phyloP scores from a whole-genome alignment of 108 stramenopile genomes.

The Cyclostephanos tholiformis region DNA sequence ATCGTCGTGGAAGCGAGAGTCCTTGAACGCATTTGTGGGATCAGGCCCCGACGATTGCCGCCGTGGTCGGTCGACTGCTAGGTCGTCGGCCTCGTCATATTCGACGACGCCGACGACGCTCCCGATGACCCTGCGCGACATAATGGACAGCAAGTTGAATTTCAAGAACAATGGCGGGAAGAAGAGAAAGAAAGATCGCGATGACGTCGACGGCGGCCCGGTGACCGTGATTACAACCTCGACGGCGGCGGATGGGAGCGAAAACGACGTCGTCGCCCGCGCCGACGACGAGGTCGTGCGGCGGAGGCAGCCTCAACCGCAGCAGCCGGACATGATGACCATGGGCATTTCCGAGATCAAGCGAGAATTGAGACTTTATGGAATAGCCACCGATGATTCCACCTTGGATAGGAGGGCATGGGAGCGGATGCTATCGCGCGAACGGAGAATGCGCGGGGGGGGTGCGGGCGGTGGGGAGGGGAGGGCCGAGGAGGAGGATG shows the following conservation, averaged over 20 bases:
- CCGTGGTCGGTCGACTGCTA: not conserved
- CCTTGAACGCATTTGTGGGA: not conserved
- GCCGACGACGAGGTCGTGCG: not conserved
- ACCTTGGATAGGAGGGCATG: conserved; percentile 8
- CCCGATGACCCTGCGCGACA: conserved; percentile 19
- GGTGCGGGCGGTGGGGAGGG: not conserved
- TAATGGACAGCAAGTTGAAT: conserved; percentile 27
- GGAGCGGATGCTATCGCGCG: conserved; percentile 19
- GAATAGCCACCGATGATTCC: conserved; percentile 19
- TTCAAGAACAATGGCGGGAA: conserved; percentile 18
- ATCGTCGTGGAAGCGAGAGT: too few species aligned
- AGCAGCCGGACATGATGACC: conserved; percentile 29
- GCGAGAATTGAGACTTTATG: conserved; percentile 34
- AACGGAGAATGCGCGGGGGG: conserved; percentile 16
- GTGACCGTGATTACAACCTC: not conserved
- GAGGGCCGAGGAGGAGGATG: not conserved
- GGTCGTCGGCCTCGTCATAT: not conserved
- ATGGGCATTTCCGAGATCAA: conserved; percentile 44
- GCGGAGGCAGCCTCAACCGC: not conserved
- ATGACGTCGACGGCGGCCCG: conserved; percentile 3
- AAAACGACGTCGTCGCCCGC: not conserved
- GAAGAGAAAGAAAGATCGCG: conserved; percentile 13
- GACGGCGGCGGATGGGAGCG: too few species aligned
- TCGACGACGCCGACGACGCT: not conserved
- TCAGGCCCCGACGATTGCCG: not conserved